phyloP scores from a whole-genome alignment of 2,329 filamentous ascomycete species.

The Aspergillus clavatus region DNA sequence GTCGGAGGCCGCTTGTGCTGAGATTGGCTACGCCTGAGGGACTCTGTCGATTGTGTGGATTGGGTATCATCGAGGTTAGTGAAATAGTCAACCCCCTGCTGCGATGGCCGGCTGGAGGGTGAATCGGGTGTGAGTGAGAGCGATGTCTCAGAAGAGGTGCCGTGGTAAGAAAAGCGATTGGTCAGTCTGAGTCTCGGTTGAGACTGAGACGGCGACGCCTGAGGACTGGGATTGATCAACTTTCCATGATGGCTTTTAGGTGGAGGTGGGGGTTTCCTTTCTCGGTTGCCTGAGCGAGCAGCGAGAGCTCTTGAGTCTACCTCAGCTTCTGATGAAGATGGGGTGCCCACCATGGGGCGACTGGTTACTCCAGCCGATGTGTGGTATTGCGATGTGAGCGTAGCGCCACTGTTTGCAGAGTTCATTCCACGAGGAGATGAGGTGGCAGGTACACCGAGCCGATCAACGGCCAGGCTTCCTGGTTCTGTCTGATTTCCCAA shows the following conservation, averaged over 20 bases:
- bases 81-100: slow-evolving; percentile 45
- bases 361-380: slow-evolving; percentile 45
- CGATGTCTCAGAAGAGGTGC: slow-evolving; percentile 19
- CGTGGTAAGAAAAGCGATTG: slow-evolving; percentile 24
- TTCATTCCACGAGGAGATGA: slow-evolving; percentile 8
- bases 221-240: slow-evolving; percentile 52
- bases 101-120: slow-evolving; percentile 44
- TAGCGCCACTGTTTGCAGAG: slow-evolving; percentile 44
- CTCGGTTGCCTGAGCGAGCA: slow-evolving; percentile 39
- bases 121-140: slow-evolving; percentile 11
- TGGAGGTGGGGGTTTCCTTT: slow-evolving; percentile 63
- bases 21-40: slow-evolving; percentile 28
- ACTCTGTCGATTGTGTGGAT: slow-evolving; percentile 14
- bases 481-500: not conserved
- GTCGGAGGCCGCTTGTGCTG: slow-evolving; percentile 43
- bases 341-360: slow-evolving; percentile 56
- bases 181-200: slow-evolving; percentile 23
- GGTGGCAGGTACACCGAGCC: slow-evolving; percentile 5
- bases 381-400: slow-evolving; percentile 46
- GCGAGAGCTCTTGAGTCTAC: slow-evolving; percentile 37
- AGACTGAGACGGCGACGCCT: slow-evolving; percentile 20
- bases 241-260: slow-evolving; percentile 76
- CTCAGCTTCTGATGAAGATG: slow-evolving; percentile 51
- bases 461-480: slow-evolving; percentile 1
- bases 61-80: slow-evolving; percentile 13